These are phyloP conservation scores for Epichloe sp. DNA, from an alignment of 2,329 filamentous ascomycete species.

Conservation along the genomic window DNA sequence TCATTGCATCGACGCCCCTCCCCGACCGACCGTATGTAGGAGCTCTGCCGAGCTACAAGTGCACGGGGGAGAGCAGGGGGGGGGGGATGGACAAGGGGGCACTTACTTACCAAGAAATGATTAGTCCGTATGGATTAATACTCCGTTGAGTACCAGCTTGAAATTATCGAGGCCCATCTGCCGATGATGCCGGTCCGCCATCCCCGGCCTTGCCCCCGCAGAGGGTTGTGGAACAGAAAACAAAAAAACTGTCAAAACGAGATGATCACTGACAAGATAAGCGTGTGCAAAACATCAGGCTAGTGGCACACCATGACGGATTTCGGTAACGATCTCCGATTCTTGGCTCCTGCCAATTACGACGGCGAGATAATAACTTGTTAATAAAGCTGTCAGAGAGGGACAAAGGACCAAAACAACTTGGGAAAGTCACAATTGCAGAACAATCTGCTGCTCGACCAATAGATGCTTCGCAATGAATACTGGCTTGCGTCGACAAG, in stretches of 20 bases:
- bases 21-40: neutral
- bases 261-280: neutral
- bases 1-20: neutral
- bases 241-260: neutral
- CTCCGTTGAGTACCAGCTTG: too few relatives aligned
- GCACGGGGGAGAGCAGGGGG: neutral
- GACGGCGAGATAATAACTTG: too few relatives aligned
- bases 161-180: neutral
- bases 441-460: too few relatives aligned
- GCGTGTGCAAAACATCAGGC: neutral
- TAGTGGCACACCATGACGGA: neutral
- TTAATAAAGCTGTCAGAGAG: too few relatives aligned
- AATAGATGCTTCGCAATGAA: too few relatives aligned
- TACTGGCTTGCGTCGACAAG: too few relatives aligned
- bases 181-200: neutral
- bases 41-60: neutral
- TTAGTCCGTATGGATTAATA: too few relatives aligned
- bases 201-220: too few relatives aligned
- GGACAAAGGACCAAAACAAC: neutral
- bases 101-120: too few relatives aligned
- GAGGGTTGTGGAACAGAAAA: neutral
- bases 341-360: too few relatives aligned
- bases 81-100: neutral
- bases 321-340: neutral
- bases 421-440: neutral